phyloP scores from a whole-genome alignment of 306 rosid species.

The Begonia peltatifolia region DNA sequence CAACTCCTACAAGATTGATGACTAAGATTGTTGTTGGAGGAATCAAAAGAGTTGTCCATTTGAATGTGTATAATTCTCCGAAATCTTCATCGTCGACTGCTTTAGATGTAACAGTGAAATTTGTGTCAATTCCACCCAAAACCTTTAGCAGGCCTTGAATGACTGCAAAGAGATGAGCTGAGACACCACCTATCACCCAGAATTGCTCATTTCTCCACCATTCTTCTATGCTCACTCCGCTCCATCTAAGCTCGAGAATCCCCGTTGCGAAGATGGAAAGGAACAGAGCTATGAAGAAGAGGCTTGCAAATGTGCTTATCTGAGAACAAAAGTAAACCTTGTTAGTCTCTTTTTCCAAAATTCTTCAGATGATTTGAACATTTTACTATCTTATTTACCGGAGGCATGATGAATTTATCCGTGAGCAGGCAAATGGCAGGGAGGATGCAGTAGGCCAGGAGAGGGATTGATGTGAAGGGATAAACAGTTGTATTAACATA shows the following conservation, averaged over 20 bases:
- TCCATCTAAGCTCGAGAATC: conserved; percentile 94
- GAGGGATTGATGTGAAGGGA: conserved; percentile 91
- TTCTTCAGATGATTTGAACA: neutral
- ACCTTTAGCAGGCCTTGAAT: conserved; percentile 88
- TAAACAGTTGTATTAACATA: conserved; percentile 89
- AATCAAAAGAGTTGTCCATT: conserved; percentile 89
- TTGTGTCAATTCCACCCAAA: conserved; percentile 80
- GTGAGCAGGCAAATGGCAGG: conserved; percentile 96
- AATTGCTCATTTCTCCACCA: conserved; percentile 99
- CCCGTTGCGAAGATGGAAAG: conserved; percentile 73
- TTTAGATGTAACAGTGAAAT: conserved; percentile 85
- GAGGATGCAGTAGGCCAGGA: conserved; percentile 74
- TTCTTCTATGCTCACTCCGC: conserved; percentile 96
- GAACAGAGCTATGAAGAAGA: conserved; percentile 73
- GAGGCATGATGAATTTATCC: conserved; percentile 94
- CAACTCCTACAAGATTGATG: conserved; percentile 88
- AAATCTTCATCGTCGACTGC: conserved; percentile 88
- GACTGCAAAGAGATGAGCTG: conserved; percentile 84
- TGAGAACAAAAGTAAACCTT: conserved; percentile 16
- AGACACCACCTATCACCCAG: conserved; percentile 96
- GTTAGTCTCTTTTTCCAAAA: neutral
- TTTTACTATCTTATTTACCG: conserved; percentile 34
- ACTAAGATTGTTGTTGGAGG: conserved; percentile 87
- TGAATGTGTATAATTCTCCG: conserved; percentile 61
- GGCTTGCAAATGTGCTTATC: conserved; percentile 91